A percentile compares a stretch with the other conserved stretches of the same genome.
phyloP scores from a whole-genome alignment of 176 grass and related monocot species.

The Zoysia pacifica region DNA sequence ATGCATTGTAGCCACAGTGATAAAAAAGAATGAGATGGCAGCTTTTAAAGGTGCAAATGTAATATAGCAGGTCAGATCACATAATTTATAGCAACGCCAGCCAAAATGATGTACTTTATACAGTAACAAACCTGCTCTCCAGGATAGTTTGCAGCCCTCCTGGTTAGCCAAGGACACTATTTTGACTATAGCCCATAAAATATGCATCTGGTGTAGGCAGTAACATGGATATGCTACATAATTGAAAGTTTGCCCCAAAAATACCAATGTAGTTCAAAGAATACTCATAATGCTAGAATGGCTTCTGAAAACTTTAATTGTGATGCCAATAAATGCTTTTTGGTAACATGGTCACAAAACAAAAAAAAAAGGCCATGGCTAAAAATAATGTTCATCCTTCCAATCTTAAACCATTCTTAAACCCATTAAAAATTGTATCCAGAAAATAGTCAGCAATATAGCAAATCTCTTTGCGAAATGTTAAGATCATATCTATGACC shows the following conservation, averaged over 20 bases:
- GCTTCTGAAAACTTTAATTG: constrained; percentile 7
- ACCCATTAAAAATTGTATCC: not conserved
- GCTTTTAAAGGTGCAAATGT: not conserved
- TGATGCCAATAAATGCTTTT: not conserved
- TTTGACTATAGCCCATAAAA: constrained; percentile 28
- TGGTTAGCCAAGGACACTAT: constrained; percentile 35
- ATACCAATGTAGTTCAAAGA: not conserved
- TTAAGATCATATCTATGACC: not conserved
- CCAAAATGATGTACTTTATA: constrained; percentile 27
- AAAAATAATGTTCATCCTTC: not conserved
- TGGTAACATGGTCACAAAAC: not conserved
- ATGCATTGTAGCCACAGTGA: constrained; percentile 46
- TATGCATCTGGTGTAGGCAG: not conserved
- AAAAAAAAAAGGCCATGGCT: not conserved
- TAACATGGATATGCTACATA: not conserved
- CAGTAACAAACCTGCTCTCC: constrained; percentile 51
- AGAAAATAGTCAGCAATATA: not conserved
- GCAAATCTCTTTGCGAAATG: not conserved
- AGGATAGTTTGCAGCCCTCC: constrained; percentile 36
- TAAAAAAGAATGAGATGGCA: constrained; percentile 13
- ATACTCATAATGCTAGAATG: constrained; percentile 45
- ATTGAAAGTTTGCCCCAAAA: not conserved
- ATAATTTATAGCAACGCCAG: constrained; percentile 16
- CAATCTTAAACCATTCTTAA: not conserved
- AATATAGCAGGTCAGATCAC: constrained; percentile 26